Conservation (phyloP, 169 alveolate species). For the Plasmodium chabaudi region DNA sequence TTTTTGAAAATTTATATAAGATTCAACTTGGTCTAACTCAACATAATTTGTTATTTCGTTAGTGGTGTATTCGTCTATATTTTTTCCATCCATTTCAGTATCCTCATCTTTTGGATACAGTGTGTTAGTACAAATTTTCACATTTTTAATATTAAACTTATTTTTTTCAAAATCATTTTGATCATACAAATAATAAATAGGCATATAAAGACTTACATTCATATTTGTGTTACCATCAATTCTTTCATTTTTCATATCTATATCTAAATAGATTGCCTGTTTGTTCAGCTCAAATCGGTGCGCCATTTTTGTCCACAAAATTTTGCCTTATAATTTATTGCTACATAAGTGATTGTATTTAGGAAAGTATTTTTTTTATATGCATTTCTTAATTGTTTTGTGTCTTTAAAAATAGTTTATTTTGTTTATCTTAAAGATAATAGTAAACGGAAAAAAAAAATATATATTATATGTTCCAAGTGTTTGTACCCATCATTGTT, state of each 20-base stretch:
- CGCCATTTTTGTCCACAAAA: constrained; percentile 11
- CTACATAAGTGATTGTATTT: background rate
- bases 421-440: too few species aligned
- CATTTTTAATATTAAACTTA: constrained; percentile 23
- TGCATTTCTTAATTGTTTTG: too few species aligned
- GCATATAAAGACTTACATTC: constrained; percentile 57
- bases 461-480: too few species aligned
- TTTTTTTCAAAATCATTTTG: constrained; percentile 39
- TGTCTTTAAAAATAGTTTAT: too few species aligned
- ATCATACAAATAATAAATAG: constrained; percentile 70
- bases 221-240: constrained; percentile 61
- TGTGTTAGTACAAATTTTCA: constrained; percentile 21
- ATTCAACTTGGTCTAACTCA: constrained; percentile 18
- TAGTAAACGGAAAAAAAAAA: too few species aligned
- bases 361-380: background rate
- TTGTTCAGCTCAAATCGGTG: constrained; percentile 27
- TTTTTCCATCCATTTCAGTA: background rate
- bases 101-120: background rate
- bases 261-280: constrained; percentile 39
- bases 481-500: too few species aligned
- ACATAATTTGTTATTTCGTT: background rate
- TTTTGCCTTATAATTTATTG: background rate
- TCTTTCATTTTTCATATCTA: constrained; percentile 67
- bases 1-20: constrained; percentile 51
- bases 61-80: background rate